These are phyloP conservation scores for Colletotrichum sp. DNA, from an alignment of 2,329 filamentous ascomycete species.

Conservation along the genomic window DNA sequence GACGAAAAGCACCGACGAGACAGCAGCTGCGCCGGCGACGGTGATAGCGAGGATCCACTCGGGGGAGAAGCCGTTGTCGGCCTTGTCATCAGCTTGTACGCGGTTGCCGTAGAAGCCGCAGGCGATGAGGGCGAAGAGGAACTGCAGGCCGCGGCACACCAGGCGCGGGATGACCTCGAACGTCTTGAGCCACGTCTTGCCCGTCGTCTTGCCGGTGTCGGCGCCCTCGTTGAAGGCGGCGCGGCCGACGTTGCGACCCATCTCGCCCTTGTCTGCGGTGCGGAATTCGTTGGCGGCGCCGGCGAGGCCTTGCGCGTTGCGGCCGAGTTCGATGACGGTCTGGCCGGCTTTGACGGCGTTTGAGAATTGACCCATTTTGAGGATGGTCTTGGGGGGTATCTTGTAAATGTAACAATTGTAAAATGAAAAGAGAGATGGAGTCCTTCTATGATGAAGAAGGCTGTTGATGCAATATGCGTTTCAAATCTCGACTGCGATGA, in stretches of 20 bases:
- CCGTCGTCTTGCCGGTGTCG: slow-evolving; percentile 43
- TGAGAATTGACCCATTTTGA: slow-evolving; percentile 32
- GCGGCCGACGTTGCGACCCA: slow-evolving; percentile 35
- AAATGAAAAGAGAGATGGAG: not conserved
- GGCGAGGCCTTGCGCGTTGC: slow-evolving; percentile 29
- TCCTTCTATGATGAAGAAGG: fast-evolving
- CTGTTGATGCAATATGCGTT: not conserved
- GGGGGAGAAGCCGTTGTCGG: slow-evolving; percentile 44
- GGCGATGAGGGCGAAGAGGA: slow-evolving; percentile 71
- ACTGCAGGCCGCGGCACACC: slow-evolving; percentile 67
- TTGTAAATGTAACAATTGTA: not conserved
- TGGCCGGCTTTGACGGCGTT: slow-evolving; percentile 36
- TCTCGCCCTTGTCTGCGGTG: slow-evolving; percentile 34
- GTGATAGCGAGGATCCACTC: slow-evolving; percentile 70
- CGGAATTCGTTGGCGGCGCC: slow-evolving; percentile 32
- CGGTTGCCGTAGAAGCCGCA: slow-evolving; percentile 71
- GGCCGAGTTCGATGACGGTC: slow-evolving; percentile 34
- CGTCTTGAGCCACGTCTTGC: slow-evolving; percentile 48
- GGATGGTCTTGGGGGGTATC: not conserved
- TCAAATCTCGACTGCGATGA: not conserved
- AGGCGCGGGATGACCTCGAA: slow-evolving; percentile 53
- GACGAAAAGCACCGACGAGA: slow-evolving; percentile 52
- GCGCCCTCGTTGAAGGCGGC: slow-evolving; percentile 36
- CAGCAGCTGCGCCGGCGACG: slow-evolving; percentile 57
- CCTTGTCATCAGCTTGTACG: slow-evolving; percentile 48